Conservation (phyloP, 164 flowering plant species). For the Macadamia integrifolia region DNA sequence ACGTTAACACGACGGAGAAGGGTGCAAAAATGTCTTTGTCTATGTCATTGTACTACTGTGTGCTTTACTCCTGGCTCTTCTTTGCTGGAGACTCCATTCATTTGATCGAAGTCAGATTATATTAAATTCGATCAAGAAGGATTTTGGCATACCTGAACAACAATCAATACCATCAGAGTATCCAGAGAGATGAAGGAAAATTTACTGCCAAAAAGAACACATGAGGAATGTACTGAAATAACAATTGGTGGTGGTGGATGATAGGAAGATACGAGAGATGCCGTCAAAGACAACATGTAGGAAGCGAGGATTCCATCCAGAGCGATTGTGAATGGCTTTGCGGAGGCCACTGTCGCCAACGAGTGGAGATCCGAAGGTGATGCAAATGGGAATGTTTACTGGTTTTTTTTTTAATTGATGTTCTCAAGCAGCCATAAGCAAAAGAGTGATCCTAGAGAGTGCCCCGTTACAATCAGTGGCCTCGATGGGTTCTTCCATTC, state of each 20-base stretch:
- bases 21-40: too few species aligned
- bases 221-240: constrained; percentile 43
- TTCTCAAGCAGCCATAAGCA: constrained; percentile 5
- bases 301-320: constrained; percentile 35
- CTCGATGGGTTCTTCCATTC: background rate
- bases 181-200: too few species aligned
- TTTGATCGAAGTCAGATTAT: too few species aligned
- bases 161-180: too few species aligned
- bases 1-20: too few species aligned
- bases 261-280: constrained; percentile 17
- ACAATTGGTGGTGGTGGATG: background rate
- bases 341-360: constrained; percentile 31
- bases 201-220: constrained; percentile 16
- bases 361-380: constrained; percentile 33
- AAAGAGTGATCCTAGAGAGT: constrained; percentile 38
- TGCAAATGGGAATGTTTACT: too few species aligned
- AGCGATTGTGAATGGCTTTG: constrained; percentile 18
- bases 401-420: too few species aligned
- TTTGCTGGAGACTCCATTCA: too few species aligned
- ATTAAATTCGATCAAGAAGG: too few species aligned
- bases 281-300: constrained; percentile 26
- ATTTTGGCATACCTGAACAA: too few species aligned
- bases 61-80: too few species aligned
- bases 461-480: constrained; percentile 36
- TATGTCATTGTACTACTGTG: too few species aligned